Conservation (phyloP, 768 basidiomycete genomes). For the Psilocybe tampanensis region DNA sequence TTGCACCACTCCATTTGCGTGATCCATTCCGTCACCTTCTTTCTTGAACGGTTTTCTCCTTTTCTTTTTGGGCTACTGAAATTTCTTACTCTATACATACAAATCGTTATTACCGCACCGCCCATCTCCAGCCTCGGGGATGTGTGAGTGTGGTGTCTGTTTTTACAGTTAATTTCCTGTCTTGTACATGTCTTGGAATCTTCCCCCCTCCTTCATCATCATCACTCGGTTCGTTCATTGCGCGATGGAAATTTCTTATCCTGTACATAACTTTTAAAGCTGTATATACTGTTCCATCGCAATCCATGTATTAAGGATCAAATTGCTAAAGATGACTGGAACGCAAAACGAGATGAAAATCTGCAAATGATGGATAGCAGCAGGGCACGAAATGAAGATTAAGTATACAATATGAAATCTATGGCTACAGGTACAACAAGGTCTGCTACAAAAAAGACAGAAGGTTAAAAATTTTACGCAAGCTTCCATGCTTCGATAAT, state of each 20-base stretch:
- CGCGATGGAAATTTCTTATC: not conserved
- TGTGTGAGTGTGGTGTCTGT: not conserved
- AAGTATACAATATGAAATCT: slow-evolving; percentile 6
- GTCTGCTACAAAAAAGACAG: not conserved
- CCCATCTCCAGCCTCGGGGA: not conserved
- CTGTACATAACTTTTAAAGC: not conserved
- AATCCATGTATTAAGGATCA: slow-evolving; percentile 1
- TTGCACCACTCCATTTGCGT: not conserved
- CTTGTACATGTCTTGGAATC: slow-evolving; percentile 1
- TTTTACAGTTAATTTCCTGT: not conserved
- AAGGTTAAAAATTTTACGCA: slow-evolving; percentile 3
- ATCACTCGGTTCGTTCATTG: not conserved
- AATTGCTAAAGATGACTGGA: not conserved
- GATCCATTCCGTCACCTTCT: not conserved
- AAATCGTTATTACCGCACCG: not conserved
- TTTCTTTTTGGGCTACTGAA: not conserved
- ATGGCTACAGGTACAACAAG: slow-evolving; percentile 4
- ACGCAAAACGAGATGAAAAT: not conserved
- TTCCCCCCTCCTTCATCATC: not conserved
- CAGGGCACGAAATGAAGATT: not conserved
- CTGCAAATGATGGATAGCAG: not conserved
- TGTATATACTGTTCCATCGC: not conserved
- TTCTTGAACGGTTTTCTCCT: not conserved
- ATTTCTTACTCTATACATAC: not conserved
- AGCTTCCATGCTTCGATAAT: slow-evolving; percentile 60